Evolutionary conservation across 768 basidiomycete species (phyloP), one percentile per base, ranked within the genome.

Genomic region (Krasilnikovozyma curviuscula): DNA sequence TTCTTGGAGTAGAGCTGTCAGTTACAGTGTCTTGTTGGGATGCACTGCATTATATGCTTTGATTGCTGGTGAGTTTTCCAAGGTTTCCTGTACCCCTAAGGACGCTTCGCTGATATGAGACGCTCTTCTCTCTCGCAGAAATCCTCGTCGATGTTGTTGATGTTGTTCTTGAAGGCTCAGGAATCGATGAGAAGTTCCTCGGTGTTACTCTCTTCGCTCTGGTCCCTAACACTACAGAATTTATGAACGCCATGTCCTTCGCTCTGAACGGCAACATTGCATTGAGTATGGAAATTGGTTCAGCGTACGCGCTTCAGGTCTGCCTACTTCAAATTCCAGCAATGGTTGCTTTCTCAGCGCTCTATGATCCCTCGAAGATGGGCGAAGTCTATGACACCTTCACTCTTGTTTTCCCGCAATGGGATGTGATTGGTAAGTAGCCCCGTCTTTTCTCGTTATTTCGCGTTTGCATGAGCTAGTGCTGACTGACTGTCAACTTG

Each of bases 211-310:
- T 98, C 9, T 97, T 98, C 60, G 93, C 93, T 7, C 74, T 98
- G 28, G 89, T 97, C 0, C 93, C 93, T 4, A 98, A 98, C 61
- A 93, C 89, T 3, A 97, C 93, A 2, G 93, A 98, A 65, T 97
- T 98, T 64, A 57, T 60, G 59, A 97, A 95, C 61, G 93, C 93
- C 42, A 88, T 97, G 52, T 91, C 88, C 3, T 98, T 98, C 61
- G 89, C 93, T 24, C 65, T 98, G 53, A 83, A 93, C 59, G 91
- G 81, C 6, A 97, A 97, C 62, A 98, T 98, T 54, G 85, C 93
- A 2, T 67, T 98, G 23, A 95, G 89, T 63, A 95, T 97, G 88
- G 93, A 97, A 66, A 97, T 98, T 57, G 93, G 93, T 13, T 97
- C 93, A 1, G 93, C 93, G 4, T 98, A 98, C 65, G 93, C 93